phyloP scores from a whole-genome alignment of 164 flowering plant genomes.

The Amborella trichopoda region DNA sequence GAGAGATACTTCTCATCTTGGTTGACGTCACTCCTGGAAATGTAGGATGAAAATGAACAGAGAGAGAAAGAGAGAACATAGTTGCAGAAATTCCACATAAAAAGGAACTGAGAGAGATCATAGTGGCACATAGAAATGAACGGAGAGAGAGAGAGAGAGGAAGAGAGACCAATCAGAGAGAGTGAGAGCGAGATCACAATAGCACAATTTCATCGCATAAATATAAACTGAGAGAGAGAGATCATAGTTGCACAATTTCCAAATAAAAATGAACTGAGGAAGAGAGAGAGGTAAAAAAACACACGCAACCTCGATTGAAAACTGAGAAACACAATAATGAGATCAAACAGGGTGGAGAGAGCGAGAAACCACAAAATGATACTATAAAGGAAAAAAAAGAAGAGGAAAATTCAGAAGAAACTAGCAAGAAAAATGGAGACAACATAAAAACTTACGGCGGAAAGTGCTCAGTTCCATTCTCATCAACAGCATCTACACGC shows the following conservation, averaged over 20 bases:
- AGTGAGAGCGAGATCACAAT: too few species aligned
- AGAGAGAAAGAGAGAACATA: background rate
- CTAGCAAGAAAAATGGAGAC: background rate
- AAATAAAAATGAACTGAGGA: too few species aligned
- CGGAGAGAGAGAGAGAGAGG: background rate
- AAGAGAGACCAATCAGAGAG: background rate
- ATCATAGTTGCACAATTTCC: background rate
- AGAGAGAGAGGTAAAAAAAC: too few species aligned
- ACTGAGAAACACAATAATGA: too few species aligned
- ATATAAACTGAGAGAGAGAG: background rate
- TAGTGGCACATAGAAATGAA: too few species aligned
- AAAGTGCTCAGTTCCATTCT: slow-evolving; percentile 66
- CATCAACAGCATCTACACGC: slow-evolving; percentile 72
- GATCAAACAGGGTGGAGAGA: too few species aligned
- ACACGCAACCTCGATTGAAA: too few species aligned
- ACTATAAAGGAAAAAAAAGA: too few species aligned
- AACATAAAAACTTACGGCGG: slow-evolving; percentile 43
- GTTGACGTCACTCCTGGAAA: slow-evolving; percentile 39
- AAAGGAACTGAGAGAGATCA: background rate
- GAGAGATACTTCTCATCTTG: slow-evolving; percentile 78
- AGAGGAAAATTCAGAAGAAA: too few species aligned
- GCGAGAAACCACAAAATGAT: too few species aligned
- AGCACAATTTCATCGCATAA: too few species aligned
- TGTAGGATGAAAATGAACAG: background rate
- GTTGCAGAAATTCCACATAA: background rate